Percentiles rank a stretch among this genome's conserved stretches.
These are phyloP conservation scores for Fusarium tjaetaba DNA, from an alignment of 2,329 filamentous ascomycete genomes.

Conservation along the genomic window DNA sequence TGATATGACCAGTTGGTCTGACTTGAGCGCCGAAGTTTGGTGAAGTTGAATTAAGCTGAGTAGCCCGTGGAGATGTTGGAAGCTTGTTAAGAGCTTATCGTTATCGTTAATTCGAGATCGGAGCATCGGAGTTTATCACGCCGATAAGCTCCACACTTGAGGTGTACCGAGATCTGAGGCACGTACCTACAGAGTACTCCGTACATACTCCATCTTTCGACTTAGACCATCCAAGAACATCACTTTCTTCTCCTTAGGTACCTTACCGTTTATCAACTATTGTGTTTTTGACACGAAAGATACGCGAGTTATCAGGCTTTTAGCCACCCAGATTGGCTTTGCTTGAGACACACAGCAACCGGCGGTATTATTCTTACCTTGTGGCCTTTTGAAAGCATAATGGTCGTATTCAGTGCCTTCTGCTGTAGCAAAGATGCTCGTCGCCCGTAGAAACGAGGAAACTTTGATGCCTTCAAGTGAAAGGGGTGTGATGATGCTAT, in stretches of 20 bases:
- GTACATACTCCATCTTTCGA: not conserved
- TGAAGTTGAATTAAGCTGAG: not conserved
- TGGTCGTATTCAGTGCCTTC: not conserved
- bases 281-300: not conserved
- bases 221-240: not conserved
- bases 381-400: conserved; percentile 2
- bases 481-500: not conserved
- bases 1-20: not conserved
- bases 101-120: conserved; percentile 27
- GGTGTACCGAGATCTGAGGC: not conserved
- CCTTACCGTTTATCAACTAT: not conserved
- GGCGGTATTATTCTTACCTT: not conserved
- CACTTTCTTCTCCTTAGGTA: not conserved
- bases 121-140: conserved; percentile 23
- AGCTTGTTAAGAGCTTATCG: conserved; percentile 31
- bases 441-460: not conserved
- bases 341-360: not conserved
- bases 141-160: conserved; percentile 3
- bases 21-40: not conserved
- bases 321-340: no score
- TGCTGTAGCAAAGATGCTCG: conserved; percentile 4
- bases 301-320: no score
- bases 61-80: not conserved
- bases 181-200: not conserved
- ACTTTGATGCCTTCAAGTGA: not conserved